Conservation (phyloP, 1,284 basidiomycete species). For the Sutorius eximius region DNA sequence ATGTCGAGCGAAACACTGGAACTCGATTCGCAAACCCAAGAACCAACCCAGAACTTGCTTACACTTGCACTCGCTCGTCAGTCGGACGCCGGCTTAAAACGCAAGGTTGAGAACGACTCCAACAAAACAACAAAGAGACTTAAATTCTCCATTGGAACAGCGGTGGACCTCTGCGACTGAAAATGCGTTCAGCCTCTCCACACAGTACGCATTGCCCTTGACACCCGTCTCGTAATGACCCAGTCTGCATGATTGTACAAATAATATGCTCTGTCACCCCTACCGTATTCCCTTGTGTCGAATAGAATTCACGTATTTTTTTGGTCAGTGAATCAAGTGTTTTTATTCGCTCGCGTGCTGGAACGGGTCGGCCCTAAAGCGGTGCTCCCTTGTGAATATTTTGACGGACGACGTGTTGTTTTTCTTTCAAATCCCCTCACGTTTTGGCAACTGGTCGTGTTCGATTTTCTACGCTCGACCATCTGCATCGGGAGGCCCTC, state of each 20-base stretch:
- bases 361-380: constrained; percentile 33
- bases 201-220: no score
- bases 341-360: not conserved
- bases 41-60: constrained; percentile 43
- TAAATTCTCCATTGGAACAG: constrained; percentile 55
- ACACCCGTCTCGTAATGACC: not conserved
- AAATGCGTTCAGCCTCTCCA: not conserved
- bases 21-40: constrained; percentile 50
- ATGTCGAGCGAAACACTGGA: constrained; percentile 4
- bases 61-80: constrained; percentile 11
- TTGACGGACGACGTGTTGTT: not conserved
- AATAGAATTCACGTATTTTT: no score
- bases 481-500: constrained; percentile 66
- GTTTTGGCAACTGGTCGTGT: constrained; percentile 54
- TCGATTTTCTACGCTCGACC: constrained; percentile 50
- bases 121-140: constrained; percentile 45
- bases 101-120: constrained; percentile 27
- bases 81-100: constrained; percentile 29
- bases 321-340: no score
- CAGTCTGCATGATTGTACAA: not conserved
- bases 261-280: not conserved
- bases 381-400: not conserved
- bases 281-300: not conserved
- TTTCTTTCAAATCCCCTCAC: constrained; percentile 54
- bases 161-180: constrained; percentile 60